Base-by-base conservation (phyloP, 1,284 basidiomycete species). In the Tylopilus sp. region DNA sequence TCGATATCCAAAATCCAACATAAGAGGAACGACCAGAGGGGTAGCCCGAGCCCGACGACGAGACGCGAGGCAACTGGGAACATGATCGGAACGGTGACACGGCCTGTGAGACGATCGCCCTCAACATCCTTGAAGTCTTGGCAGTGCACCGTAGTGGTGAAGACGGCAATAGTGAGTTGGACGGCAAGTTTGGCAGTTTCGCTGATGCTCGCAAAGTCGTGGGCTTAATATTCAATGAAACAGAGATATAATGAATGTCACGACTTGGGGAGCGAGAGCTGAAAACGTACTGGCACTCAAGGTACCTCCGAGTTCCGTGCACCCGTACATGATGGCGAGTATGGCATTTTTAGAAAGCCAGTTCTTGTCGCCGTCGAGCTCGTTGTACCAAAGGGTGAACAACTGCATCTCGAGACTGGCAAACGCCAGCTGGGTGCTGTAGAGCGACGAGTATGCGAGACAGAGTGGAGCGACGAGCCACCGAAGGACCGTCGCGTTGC, bases 41-140 rank as follows among this genome's bases (percentile, higher is more conserved):
- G 73, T 2, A 76, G 65, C 24, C 66, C 69, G 2, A 79, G 4
- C 16, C 74, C 73, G 26, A 76, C 69, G 10, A 66, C 75, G n/a
- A 78, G 63, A n/a, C 74, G 74, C 3, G 74, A 76, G 3, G 68
- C 19, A 24, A 69, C n/a, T 0, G 82, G 82, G 62, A 74, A 73
- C 41, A 77, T 68, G 51, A 81, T 79, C 3, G 82, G 81, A 19
- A 83, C 68, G 1, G 81, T 83, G 2, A 62, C 39, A 0, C 82
- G 77, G 1, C 79, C 80, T 0, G 72, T 73, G 51, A 74, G 10
- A 8, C 64, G 63, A 54, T 84, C 82, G 1, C 82, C 81, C 5
- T 74, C 69, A 15, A 74, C 65, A 62, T 83, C 82, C 36, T 79
- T 76, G 63, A 84, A 84, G 64, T 83, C 82, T 64, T 84, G 82